Evolutionary conservation across 768 basidiomycete genomes (phyloP).

Genomic region (Suillus fuscotomentosus): DNA sequence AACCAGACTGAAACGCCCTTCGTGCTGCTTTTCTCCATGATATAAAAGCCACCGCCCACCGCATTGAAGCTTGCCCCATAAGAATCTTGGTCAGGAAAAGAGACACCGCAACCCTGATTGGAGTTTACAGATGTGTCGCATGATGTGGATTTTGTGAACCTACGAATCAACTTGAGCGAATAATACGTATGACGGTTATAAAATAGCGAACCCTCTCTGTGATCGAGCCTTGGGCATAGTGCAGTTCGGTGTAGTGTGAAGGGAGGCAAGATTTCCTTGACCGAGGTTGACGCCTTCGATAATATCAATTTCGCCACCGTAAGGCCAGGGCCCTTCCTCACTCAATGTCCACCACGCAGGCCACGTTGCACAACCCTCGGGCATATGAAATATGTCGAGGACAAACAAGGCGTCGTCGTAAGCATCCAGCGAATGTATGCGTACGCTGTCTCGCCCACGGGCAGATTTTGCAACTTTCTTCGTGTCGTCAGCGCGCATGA

Average conservation of each 20-base stretch:
- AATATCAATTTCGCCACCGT: constrained; percentile 61
- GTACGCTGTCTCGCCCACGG: constrained; percentile 56
- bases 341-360: constrained; percentile 65
- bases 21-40: constrained; percentile 39
- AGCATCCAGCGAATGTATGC: constrained; percentile 45
- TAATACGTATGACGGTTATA: neutral
- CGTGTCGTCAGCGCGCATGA: constrained; percentile 55
- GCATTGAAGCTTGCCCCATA: constrained; percentile 51
- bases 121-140: constrained; percentile 50
- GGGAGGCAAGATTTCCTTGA: constrained; percentile 44
- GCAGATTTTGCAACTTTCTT: constrained; percentile 33
- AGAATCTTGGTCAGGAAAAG: constrained; percentile 35
- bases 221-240: constrained; percentile 38
- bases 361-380: constrained; percentile 58
- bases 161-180: constrained; percentile 15
- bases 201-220: constrained; percentile 45
- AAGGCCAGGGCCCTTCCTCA: constrained; percentile 52
- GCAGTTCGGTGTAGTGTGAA: constrained; percentile 55
- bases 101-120: constrained; percentile 64
- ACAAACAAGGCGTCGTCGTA: constrained; percentile 49
- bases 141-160: constrained; percentile 38
- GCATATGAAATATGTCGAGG: constrained; percentile 60
- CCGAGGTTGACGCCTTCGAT: constrained; percentile 60
- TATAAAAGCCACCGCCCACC: constrained; percentile 61
- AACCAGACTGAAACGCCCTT: constrained; percentile 59